Conservation (phyloP, 139 green algal species). For the Edaphochlamys debaryana region DNA sequence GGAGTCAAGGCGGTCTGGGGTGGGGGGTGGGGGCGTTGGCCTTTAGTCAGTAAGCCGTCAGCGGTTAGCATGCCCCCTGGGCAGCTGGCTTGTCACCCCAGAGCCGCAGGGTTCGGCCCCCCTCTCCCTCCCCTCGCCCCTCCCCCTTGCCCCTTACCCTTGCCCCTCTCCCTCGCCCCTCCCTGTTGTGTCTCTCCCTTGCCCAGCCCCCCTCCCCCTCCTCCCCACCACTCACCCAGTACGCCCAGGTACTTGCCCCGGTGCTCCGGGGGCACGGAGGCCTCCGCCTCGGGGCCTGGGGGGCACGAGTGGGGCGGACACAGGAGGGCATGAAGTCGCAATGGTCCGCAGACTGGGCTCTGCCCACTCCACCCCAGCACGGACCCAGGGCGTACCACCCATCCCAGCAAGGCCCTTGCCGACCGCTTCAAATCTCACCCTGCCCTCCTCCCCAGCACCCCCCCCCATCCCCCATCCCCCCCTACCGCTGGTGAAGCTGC, state of each 20-base stretch:
- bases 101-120: neutral
- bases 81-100: too few relatives aligned
- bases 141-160: too few relatives aligned
- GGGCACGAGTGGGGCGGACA: neutral
- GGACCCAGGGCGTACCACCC: too few relatives aligned
- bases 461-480: neutral
- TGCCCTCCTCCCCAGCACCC: neutral
- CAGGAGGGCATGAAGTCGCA: too few relatives aligned
- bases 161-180: too few relatives aligned
- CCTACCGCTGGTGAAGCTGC: slow-evolving; percentile 50
- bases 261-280: slow-evolving; percentile 48
- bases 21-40: neutral
- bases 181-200: too few relatives aligned
- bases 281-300: slow-evolving; percentile 52
- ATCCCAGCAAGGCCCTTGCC: too few relatives aligned
- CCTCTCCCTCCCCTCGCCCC: too few relatives aligned
- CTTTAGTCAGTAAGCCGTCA: too few relatives aligned
- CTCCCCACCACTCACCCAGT: slow-evolving; percentile 37
- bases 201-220: neutral
- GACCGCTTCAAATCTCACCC: too few relatives aligned
- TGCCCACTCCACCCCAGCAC: neutral
- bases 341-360: too few relatives aligned
- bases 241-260: slow-evolving; percentile 75
- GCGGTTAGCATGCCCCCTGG: too few relatives aligned
- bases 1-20: slow-evolving; percentile 19